Percentiles rank a stretch among this genome's conserved stretches.
Evolutionary conservation across 2,329 filamentous ascomycete species (phyloP).

Genomic region (Colletotrichum sp.): DNA sequence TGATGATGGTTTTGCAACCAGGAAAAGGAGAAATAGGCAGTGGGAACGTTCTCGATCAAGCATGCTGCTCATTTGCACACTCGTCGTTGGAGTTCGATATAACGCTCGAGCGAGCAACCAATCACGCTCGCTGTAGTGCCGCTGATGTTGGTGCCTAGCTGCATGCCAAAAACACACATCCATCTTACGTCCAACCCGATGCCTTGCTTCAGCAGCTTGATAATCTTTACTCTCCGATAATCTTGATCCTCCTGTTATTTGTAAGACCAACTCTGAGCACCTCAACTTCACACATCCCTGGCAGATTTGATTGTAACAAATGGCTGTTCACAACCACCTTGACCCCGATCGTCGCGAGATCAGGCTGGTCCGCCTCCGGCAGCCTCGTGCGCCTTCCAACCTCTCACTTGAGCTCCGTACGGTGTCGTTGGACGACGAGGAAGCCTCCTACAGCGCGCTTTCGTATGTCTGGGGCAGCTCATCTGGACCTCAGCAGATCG

Average conservation of each 20-base stretch:
- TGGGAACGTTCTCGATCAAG: fast-evolving
- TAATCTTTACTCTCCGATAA: background rate
- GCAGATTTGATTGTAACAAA: background rate
- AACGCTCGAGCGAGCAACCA: background rate
- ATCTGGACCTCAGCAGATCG: background rate
- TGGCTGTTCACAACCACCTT: background rate
- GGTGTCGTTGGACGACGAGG: background rate
- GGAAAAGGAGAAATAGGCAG: background rate
- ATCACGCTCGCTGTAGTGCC: background rate
- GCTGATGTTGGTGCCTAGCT: background rate
- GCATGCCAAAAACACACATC: fast-evolving
- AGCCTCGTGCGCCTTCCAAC: background rate
- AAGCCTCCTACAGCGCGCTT: slow-evolving; percentile 18
- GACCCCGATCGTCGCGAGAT: slow-evolving; percentile 5
- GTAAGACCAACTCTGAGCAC: background rate
- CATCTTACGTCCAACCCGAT: fast-evolving
- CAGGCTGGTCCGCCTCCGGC: slow-evolving; percentile 18
- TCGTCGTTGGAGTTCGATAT: background rate
- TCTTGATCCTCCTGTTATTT: no score
- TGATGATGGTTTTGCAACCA: fast-evolving
- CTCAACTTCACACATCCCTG: background rate
- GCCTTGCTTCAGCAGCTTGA: background rate
- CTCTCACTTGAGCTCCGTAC: slow-evolving; percentile 11
- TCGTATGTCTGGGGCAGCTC: slow-evolving; percentile 26
- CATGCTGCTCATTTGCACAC: background rate